Evolutionary conservation across 805 yeast genomes (phyloP), one percentile per base, ranked within the genome.

Genomic region (Metschnikowia similis): DNA sequence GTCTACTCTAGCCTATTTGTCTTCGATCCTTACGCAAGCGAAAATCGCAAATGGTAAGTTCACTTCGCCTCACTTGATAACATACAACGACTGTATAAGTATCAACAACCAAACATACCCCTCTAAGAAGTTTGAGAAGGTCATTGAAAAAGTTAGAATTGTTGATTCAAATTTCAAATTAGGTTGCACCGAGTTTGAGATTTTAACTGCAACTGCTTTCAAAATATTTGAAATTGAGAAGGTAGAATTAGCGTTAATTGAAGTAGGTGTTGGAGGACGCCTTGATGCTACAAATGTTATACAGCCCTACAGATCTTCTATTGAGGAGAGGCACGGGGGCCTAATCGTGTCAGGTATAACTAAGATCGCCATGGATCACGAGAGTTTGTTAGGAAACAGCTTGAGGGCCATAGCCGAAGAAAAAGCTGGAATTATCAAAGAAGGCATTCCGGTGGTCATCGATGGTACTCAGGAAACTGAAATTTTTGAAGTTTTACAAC

Each of bases 211-310:
- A 21, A 81, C 87, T 0, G 98, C 97, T 1, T 82, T 89, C 58
- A 80, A 85, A 57, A 79, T 89, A 26, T 94, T 94, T 64, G 74
- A 75, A 35, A 60, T 76, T 9, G 72, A 74, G 39, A 66, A 75
- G 1, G 85, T 90, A 6, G 83, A 85, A 26, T 69, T 86, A 48
- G 97, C 96, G 0, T 81, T 92, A 0, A 67, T 92, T n/a, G 99
- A 92, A 65, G 97, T 90, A 4, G 99, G 99, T 0, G 70, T 94
- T 6, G 99, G 99, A 2, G 99, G 99, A 0, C 66, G 87, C 38
- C 64, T 82, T 10, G 99, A 92, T 66, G 89, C 97, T 1, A 92
- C 99, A 0, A 92, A 92, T 69, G 87, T 87, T 0, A n/a, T 41
- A 26, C 37, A 31, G 30, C 45, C 45, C 13, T 41, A 64, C 85